Conservation (phyloP, 768 basidiomycete genomes). For the Rhodotorula sphaerocarpa region DNA sequence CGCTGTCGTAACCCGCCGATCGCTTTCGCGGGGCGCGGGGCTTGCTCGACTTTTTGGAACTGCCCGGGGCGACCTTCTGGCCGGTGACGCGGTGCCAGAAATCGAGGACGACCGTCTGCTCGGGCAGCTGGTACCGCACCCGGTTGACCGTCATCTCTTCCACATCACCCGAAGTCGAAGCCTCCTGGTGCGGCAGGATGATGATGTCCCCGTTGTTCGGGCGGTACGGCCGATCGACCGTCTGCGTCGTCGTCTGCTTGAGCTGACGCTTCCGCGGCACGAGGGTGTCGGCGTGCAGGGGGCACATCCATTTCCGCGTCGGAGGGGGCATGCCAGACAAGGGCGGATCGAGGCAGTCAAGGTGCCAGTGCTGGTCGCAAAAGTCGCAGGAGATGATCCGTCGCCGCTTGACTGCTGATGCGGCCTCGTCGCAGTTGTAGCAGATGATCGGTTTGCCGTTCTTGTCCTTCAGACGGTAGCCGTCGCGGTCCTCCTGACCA, state of each 20-base stretch:
- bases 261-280: constrained; percentile 23
- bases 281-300: constrained; percentile 66
- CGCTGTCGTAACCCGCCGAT: constrained; percentile 17
- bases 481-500: constrained; percentile 82
- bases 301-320: constrained; percentile 97
- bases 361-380: constrained; percentile 89
- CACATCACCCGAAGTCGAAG: constrained; percentile 47
- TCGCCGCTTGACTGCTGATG: constrained; percentile 49
- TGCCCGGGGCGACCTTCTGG: neutral
- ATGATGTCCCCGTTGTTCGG: constrained; percentile 90
- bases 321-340: constrained; percentile 73
- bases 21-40: constrained; percentile 14
- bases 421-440: constrained; percentile 77
- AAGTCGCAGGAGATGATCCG: constrained; percentile 86
- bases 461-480: constrained; percentile 73
- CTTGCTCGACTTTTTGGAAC: constrained; percentile 5
- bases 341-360: constrained; percentile 92
- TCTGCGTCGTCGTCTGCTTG: constrained; percentile 51
- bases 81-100: constrained; percentile 70
- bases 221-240: constrained; percentile 63
- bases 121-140: constrained; percentile 81
- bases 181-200: constrained; percentile 60
- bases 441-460: constrained; percentile 78
- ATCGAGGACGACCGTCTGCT: constrained; percentile 80
- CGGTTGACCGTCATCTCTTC: constrained; percentile 75